These are phyloP conservation scores for Sporothrix sp. DNA, from an alignment of 2,329 filamentous ascomycete genomes.

Conservation along the genomic window DNA sequence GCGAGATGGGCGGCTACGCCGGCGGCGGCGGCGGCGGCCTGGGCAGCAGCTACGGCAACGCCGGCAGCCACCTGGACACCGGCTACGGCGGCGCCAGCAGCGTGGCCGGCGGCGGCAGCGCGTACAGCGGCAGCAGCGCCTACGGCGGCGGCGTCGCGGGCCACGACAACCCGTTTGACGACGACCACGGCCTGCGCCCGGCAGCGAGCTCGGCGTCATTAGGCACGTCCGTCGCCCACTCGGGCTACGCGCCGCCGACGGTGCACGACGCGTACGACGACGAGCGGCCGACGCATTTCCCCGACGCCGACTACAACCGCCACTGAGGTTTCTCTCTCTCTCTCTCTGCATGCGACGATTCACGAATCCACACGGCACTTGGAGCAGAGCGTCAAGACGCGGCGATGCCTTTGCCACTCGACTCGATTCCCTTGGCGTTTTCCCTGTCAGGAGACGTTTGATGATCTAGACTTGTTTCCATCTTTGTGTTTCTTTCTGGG, in stretches of 20 bases:
- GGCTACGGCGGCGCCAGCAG: conserved; percentile 3
- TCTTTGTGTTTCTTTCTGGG: neutral
- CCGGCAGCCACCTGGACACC: conserved; percentile 35
- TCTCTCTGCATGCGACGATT: too few species aligned
- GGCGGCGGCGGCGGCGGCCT: conserved; percentile 4
- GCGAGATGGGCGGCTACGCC: conserved; percentile 13
- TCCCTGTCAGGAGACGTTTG: neutral
- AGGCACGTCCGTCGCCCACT: conserved; percentile 14
- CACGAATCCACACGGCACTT: too few species aligned
- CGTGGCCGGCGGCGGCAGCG: conserved; percentile 4
- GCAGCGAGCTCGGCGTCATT: conserved; percentile 16
- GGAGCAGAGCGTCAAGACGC: too few species aligned
- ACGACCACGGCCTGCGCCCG: conserved; percentile 27
- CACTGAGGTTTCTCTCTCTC: too few species aligned
- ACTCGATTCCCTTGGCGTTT: too few species aligned
- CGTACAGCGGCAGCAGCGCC: conserved; percentile 10
- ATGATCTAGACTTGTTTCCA: neutral
- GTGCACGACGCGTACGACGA: conserved; percentile 37
- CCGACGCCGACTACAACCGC: conserved; percentile 47
- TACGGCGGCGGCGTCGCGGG: conserved; percentile 18
- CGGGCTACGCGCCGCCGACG: conserved; percentile 31
- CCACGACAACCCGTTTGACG: conserved; percentile 35
- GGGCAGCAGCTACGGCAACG: conserved; percentile 6
- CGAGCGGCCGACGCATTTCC: conserved; percentile 43
- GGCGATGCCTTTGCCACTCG: too few species aligned